These are phyloP conservation scores for Phyllostachys edulis DNA, from an alignment of 176 grass and related monocot species.

Conservation along the genomic window DNA sequence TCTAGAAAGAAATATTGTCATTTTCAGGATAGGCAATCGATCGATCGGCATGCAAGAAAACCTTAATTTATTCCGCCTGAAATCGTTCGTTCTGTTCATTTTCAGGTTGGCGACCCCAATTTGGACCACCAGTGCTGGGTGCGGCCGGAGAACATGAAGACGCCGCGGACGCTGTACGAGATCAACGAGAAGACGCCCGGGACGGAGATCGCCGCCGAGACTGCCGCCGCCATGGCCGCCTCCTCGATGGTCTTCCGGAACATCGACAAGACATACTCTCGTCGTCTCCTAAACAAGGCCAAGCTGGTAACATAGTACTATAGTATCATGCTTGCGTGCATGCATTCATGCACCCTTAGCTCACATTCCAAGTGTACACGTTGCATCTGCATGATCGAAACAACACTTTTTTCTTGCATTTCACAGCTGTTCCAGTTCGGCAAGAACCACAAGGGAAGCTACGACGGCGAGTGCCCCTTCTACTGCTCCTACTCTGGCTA, in stretches of 20 bases:
- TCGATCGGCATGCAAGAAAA: not conserved
- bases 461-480: constrained; percentile 97
- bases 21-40: not conserved
- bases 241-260: constrained; percentile 69
- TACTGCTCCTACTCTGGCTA: constrained; percentile 97
- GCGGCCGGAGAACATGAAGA: constrained; percentile 88
- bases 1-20: not conserved
- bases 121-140: constrained; percentile 88
- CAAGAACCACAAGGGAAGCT: constrained; percentile 67
- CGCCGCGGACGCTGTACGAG: constrained; percentile 83
- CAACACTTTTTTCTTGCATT: not conserved
- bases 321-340: not conserved
- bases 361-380: not conserved
- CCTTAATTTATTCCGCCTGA: not conserved
- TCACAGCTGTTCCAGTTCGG: constrained; percentile 68
- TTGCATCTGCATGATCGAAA: not conserved
- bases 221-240: constrained; percentile 77
- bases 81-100: not conserved
- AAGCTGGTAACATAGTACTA: constrained; percentile 51
- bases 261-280: constrained; percentile 52
- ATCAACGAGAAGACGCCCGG: constrained; percentile 66
- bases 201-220: constrained; percentile 92
- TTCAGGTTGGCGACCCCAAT: constrained; percentile 83
- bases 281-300: constrained; percentile 81
- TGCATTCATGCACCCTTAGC: not conserved